Base-by-base conservation (phyloP, 2,329 filamentous ascomycete species). In the Fusarium ramigenum region DNA sequence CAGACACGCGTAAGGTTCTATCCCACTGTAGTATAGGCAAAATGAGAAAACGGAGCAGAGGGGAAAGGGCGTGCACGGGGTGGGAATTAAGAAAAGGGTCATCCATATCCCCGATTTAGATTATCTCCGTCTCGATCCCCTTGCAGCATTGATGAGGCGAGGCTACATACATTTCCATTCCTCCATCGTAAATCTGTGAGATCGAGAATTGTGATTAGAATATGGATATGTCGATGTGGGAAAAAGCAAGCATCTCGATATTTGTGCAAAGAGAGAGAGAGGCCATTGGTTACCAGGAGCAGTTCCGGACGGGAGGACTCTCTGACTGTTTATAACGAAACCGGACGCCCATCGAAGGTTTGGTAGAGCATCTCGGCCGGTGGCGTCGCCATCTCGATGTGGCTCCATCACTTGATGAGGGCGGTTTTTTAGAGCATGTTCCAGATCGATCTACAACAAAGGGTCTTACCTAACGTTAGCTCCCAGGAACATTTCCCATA, bases 311-410 rank as follows among this genome's bases (percentile, higher is more conserved):
- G 30, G 57, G 44, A 67, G 53, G 39, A 21, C 39, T 59, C 30
- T 19, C 15, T 23, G 39, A 46, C 34, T 59, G 23, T 37, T 39
- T 30, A 47, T 19, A 58, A 52, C 49, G 32, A 75, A 50, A 61
- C 61, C 60, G n/a, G 44, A 66, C 12, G 60, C 57, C 40, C 72
- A 75, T 77, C 75, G 72, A 67, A 60, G 61, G 56, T 69, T 69
- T 72, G 63, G 73, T 46, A 62, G 63, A 73, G 69, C 69, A 77
- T 75, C 72, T 73, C 59, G 49, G 58, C 54, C 39, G 54, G 69
- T 74, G 75, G 75, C 73, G 69, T 70, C 60, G 56, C 50, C 63
- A 77, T 77, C 73, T 73, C 69, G 75, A 77, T 76, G 58, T 59
- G 58, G 56, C n/a, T 53, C 47, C 53, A 50, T 72, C 68, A 74